Conservation (phyloP, 164 flowering plant species). For the Aristolochia californica region DNA sequence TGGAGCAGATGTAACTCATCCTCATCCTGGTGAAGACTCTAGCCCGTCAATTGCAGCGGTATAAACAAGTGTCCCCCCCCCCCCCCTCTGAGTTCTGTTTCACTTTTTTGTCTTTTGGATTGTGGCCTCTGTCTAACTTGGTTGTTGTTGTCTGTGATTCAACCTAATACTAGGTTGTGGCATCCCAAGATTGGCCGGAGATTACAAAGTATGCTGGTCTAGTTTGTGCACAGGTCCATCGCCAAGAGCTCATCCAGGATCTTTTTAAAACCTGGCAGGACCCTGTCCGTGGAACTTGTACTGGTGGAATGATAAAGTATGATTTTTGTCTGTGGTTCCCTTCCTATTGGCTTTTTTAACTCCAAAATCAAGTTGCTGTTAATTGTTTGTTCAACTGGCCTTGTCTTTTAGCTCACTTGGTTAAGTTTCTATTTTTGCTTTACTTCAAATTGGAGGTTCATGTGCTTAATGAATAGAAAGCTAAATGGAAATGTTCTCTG, state of each 20-base stretch:
- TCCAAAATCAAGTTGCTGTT: not conserved
- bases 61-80: conserved; percentile 8
- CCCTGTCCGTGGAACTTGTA: conserved; percentile 46
- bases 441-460: not conserved
- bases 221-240: conserved; percentile 73
- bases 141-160: not conserved
- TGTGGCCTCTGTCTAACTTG: not conserved
- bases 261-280: conserved; percentile 61
- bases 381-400: not conserved
- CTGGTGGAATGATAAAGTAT: conserved; percentile 76
- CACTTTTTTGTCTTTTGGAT: not conserved
- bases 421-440: not conserved
- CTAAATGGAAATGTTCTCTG: not conserved
- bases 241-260: conserved; percentile 73
- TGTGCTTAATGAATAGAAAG: not conserved
- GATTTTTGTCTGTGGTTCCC: not conserved
- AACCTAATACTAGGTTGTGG: conserved; percentile 46
- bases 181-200: conserved; percentile 85
- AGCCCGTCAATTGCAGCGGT: conserved; percentile 98
- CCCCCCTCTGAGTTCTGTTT: not conserved
- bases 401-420: not conserved
- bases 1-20: conserved; percentile 99
- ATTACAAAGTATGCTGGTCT: conserved; percentile 69
- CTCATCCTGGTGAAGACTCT: conserved; percentile 95
- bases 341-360: not conserved